Base-by-base conservation (phyloP, 495 filamentous ascomycete species). In the Hyaloscypha bicolor region DNA sequence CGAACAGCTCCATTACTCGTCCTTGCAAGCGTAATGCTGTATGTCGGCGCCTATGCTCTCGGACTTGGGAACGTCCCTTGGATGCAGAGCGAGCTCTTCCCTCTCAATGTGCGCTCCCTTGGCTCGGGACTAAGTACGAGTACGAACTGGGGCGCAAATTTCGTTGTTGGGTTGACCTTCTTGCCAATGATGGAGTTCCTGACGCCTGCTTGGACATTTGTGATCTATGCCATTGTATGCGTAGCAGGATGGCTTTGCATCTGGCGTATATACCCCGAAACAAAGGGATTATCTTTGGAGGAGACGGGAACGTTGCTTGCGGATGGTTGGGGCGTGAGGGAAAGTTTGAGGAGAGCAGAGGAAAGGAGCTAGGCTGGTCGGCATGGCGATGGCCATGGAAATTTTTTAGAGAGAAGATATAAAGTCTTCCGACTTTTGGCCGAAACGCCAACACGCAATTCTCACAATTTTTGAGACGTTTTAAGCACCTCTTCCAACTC, bases 31-130 rank as follows among this genome's bases (percentile, higher is more conserved):
- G 85, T 97, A 73, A 88, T 91, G 70, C 60, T 92, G n/a, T 97
- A 94, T 75, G 93, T 94, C 1, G 88, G 90, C 60, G 86, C 87
- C 0, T 97, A 95, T 73, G 93, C 94, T 11, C 80, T 92, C 9
- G 94, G 94, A n/a, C 82, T 97, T 4, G 94, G 94, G 4, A 93
- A 92, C 66, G 91, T 97, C 2, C 93, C 94, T 0, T 97, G 94
- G 94, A 93, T 94, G 80, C 93, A 96, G 75, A 89, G 87, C 69
- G 94, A 97, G 79, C 86, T 97, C 19, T 97, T 97, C 72, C 88
- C 93, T 8, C 83, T 97, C 69, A 87, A 85, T 55, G 91, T 96
- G 9, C 91, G 94, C 33, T 90, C 90, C 0, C 73, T 96, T 2
- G 94, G 94, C 6, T 94, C 91, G 35, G 88, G 87, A 0, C 71